Evolutionary conservation across 306 rosid genomes (phyloP), one percentile per base, ranked within the genome.

Genomic region (Delonix regia): DNA sequence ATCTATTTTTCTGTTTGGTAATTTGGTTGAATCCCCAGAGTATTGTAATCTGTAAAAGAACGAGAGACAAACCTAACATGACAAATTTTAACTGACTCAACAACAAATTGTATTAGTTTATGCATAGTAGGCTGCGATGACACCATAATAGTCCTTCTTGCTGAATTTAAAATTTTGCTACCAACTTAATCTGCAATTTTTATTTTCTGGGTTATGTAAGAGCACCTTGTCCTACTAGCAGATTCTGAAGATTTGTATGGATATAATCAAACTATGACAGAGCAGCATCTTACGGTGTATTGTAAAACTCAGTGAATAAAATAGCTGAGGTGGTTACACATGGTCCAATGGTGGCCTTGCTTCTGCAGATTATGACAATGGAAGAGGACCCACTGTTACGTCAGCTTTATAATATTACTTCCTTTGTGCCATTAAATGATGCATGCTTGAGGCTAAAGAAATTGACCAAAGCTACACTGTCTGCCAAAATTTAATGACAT

Each of bases 311-410:
- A 19, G 64, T 30, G 71, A 45, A 69, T 18, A 19, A 18, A 53
- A 68, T 57, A 48, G 53, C 7, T 15, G 53, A 48, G 21, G 53
- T 0, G 49, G 49, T 79, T 65, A 67, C 70, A 69, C n/a, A 75
- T 47, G 56, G 13, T 19, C 12, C 64, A 53, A 12, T n/a, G n/a
- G n/a, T n/a, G n/a, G 60, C 63, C 60, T 68, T 63, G 8, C 0
- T 64, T 13, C 53, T 25, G 73, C 61, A 33, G 22, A 56, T 28
- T 57, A 59, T 41, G 80, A 74, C 82, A 81, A 71, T 67, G 34
- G 21, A 39, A 77, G 66, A 44, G 73, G 59, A 27, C 74, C 71
- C 80, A 59, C 82, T 55, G 64, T 83, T 78, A 71, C 84, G 80
- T 79, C 84, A 41, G 45, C n/a, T 64, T n/a, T 39, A 39, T 44